These are phyloP conservation scores for Candida coleopterorum DNA, from an alignment of 805 yeast species.

Conservation along the genomic window DNA sequence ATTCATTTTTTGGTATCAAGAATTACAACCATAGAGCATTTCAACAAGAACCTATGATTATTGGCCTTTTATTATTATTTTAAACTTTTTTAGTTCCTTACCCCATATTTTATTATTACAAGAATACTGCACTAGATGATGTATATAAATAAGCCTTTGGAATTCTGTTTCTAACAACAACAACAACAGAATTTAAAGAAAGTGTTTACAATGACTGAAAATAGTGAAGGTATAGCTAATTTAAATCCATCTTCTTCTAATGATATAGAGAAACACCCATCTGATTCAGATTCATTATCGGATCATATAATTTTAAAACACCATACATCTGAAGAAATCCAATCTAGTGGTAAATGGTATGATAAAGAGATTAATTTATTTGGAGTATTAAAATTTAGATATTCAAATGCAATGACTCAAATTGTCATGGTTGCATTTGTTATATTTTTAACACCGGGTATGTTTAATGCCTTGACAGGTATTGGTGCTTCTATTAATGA, in stretches of 20 bases:
- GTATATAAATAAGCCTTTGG: too few relatives aligned
- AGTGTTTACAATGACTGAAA: conserved; percentile 1
- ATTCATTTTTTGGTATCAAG: too few relatives aligned
- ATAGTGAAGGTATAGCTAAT: not conserved
- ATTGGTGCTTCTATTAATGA: conserved; percentile 45
- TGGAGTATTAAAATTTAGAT: conserved; percentile 7
- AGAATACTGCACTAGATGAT: too few relatives aligned
- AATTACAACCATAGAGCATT: too few relatives aligned
- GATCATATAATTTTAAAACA: conserved; percentile 18
- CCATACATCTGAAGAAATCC: conserved; percentile 26
- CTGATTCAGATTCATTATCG: conserved; percentile 4
- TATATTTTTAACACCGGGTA: conserved; percentile 48
- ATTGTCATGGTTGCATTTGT: conserved; percentile 43
- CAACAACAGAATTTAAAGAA: too few relatives aligned
- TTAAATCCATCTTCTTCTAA: not conserved
- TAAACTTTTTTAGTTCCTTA: too few relatives aligned
- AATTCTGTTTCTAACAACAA: too few relatives aligned
- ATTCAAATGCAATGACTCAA: conserved; percentile 22
- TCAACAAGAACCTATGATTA: too few relatives aligned
- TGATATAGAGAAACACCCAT: not conserved
- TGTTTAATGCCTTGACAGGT: conserved; percentile 49
- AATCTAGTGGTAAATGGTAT: conserved; percentile 38
- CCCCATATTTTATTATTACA: too few relatives aligned
- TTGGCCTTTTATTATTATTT: too few relatives aligned
- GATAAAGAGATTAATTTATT: conserved; percentile 15